Evolutionary conservation across 768 basidiomycete species (phyloP), one percentile per base, ranked within the genome.

Genomic region (Suillus subluteus): DNA sequence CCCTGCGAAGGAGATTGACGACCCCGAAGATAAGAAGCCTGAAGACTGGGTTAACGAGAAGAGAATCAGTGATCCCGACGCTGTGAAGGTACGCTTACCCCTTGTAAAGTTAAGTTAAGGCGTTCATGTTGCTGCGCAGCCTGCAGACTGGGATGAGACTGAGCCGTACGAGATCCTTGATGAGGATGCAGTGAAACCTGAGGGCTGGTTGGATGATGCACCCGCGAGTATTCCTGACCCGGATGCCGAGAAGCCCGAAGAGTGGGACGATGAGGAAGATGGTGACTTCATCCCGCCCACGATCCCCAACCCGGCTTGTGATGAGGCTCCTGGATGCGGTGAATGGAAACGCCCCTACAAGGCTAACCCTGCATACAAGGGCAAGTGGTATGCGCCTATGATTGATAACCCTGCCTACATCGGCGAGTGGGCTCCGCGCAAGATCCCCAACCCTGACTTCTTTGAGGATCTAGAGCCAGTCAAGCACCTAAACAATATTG

Each of bases 191-290:
- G 83, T 79, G 67, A 96, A 93, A 82, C 98, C 98, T 40, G 95
- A 91, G 67, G 96, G 93, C 72, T 99, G 98, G 98, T 88, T 99
- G 66, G 95, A 93, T 68, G 81, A 98, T 65, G 98, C 98, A 76
- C 87, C 91, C 8, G 78, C 84, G 65, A 84, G 80, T 58, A 86
- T 98, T 72, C 87, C 95, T 58, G 98, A 99, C 75, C 97, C 98
- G 88, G 93, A 95, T 70, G 88, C 93, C 48, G 87, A 90, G 79
- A 98, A 98, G 83, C 98, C 98, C 7, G 98, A 99, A 76, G 98
- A 99, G 79, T 99, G 98, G 98, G 96, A 98, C 73, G 97, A 98
- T 72, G 98, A 98, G 76, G 98, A 99, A 77, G 97, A 99, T 72
- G 98, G 98, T 78, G 97, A 99, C 76, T 99, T 96, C 96, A 87